phyloP scores from a whole-genome alignment of 139 green algal genomes.

The Coccomyxa sp. region DNA sequence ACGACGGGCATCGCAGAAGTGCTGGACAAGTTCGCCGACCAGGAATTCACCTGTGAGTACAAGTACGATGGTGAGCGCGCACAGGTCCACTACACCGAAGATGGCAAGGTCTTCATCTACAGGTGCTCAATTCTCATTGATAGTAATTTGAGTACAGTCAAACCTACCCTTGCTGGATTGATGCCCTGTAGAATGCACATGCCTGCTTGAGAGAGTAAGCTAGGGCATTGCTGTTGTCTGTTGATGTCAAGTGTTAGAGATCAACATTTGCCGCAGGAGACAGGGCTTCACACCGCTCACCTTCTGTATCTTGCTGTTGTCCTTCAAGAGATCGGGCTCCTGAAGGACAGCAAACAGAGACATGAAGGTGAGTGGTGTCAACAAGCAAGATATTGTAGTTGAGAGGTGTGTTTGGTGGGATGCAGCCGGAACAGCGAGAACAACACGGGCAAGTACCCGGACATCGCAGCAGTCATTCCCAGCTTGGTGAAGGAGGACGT shows the following conservation, averaged over 20 bases:
- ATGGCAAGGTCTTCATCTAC: slow-evolving; percentile 49
- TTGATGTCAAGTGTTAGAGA: too few species aligned
- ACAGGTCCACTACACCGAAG: slow-evolving; percentile 75
- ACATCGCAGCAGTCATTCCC: slow-evolving; percentile 70
- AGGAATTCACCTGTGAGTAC: slow-evolving; percentile 95
- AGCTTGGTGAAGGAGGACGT: slow-evolving; percentile 46
- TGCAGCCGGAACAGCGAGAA: slow-evolving; percentile 83
- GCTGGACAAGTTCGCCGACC: slow-evolving; percentile 84
- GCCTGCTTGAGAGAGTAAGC: neutral
- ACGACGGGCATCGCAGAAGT: slow-evolving; percentile 81
- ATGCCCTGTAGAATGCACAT: neutral
- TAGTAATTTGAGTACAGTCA: neutral
- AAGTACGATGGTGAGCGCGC: slow-evolving; percentile 97
- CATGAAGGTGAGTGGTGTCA: too few species aligned
- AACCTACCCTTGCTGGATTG: neutral
- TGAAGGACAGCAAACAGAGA: too few species aligned
- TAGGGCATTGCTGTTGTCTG: neutral
- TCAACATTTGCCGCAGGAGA: too few species aligned
- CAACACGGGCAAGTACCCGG: slow-evolving; percentile 91
- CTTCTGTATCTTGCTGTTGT: too few species aligned
- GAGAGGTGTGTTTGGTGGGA: neutral
- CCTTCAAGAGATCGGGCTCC: too few species aligned
- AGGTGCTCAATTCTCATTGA: neutral
- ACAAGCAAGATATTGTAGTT: too few species aligned
- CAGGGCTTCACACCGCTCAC: too few species aligned